A percentile compares a stretch with the other conserved stretches of the same genome.
Conservation (phyloP, 2,329 filamentous ascomycete genomes). For the Xenosphaeropsis pyriputrescens region DNA sequence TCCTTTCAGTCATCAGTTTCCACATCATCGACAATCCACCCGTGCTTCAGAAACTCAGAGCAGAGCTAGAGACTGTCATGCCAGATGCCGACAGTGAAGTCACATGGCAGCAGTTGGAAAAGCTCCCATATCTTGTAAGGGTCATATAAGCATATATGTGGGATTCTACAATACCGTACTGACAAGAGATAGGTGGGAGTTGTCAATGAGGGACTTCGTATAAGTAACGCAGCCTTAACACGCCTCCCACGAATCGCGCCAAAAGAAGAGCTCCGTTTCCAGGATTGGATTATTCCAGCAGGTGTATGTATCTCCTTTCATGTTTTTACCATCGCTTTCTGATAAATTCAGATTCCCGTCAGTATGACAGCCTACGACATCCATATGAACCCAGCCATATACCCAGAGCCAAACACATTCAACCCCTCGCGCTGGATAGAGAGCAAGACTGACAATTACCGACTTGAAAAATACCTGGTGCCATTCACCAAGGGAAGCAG, state of each 20-base stretch:
- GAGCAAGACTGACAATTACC: too few relatives aligned
- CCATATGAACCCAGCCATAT: constrained; percentile 18
- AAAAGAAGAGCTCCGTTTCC: constrained; percentile 4
- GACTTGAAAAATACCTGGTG: constrained; percentile 4
- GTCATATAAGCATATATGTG: too few relatives aligned
- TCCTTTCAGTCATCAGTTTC: constrained; percentile 20
- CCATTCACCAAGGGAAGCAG: constrained; percentile 5
- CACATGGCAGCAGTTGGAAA: constrained; percentile 9
- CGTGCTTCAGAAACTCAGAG: constrained; percentile 15
- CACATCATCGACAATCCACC: constrained; percentile 19
- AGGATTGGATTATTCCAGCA: constrained; percentile 6
- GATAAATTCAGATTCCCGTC: constrained; percentile 4
- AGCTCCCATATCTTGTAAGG: constrained; percentile 14
- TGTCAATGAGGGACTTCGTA: constrained; percentile 10
- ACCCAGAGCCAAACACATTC: constrained; percentile 9
- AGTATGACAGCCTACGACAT: constrained; percentile 5
- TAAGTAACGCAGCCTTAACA: constrained; percentile 5
- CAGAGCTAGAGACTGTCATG: constrained; percentile 17
- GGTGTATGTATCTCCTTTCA: constrained; percentile 4
- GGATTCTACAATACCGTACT: too few relatives aligned
- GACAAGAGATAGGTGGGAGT: constrained; percentile 3
- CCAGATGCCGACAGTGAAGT: constrained; percentile 3
- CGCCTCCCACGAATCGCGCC: constrained; percentile 5
- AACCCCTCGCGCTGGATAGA: constrained; percentile 23
- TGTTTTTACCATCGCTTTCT: not conserved